Base-by-base conservation (phyloP, 2,329 filamentous ascomycete species). In the Paramyrothecium sp. region DNA sequence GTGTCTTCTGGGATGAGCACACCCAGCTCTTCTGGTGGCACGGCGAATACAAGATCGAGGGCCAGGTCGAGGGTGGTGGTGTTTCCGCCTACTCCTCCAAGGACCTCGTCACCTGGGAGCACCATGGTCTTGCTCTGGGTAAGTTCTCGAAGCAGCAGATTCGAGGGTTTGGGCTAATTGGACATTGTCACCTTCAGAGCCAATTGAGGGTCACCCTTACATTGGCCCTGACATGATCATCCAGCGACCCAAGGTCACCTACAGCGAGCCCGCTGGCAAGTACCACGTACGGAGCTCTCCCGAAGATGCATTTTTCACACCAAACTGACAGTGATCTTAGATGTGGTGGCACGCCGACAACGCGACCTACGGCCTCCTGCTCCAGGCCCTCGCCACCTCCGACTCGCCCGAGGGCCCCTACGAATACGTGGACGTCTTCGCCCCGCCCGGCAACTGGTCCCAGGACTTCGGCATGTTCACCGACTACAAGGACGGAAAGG, bases 311-410 rank as follows among this genome's bases (percentile, higher is more conserved):
- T 17, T 44, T 16, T 16, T 4, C n/a, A 16, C 38, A 44, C 13
- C 7, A 7, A 16, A 44, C 38, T 44, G n/a, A 44, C 38, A 17
- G 7, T 19, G 13, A 12, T 3, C 1, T 54, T 71, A 83, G 67
- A 82, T 83, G 81, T 82, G 80, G 77, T 86, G 83, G 83, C 83
- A 86, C 59, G 83, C 83, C 30, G 83, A 86, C 58, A 84, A 86
- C 58, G 76, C 76, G 7, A 81, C 76, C 0, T 86, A 86, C 58
- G 81, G 81, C 10, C 75, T 78, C 61, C 75, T 86, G 0, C 75
- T 85, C 0, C 83, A 86, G 68, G 83, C 83, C 0, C 72, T 85
- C 34, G 83, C 83, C 3, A 78, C 78, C 2, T 76, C 82, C 0
- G 77, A 82, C 55, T 78, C 75, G 26, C 79, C 83, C 55, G 74